Base-by-base conservation (phyloP, 345 rosid species). In the Cardamine resedifolia region DNA sequence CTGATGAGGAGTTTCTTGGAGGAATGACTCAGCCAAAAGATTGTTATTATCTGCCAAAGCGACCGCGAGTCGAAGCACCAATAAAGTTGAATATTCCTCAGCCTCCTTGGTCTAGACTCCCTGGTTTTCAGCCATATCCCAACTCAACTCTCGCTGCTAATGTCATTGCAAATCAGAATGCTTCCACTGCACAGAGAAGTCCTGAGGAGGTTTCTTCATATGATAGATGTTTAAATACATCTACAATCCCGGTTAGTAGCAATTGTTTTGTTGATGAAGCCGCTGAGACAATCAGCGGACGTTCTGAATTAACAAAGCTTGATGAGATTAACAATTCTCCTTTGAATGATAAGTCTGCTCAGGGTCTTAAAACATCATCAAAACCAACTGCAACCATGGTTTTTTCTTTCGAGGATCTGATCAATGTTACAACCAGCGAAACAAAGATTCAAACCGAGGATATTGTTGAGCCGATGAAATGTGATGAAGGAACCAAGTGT, bases 381-480 rank as follows among this genome's bases (percentile, higher is more conserved):
- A 45, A 33, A 59, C 14, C 15, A 49, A 52, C 20, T 5, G 24
- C 1, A 30, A 52, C 69, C 9, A 3, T 1, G 5, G 72, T 74
- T 74, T 15, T 1, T 38, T 38, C 36, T 48, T 48, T 49, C 12
- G 5, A 10, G 1, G 77, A 74, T 59, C 18, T 65, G 41, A 11
- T 6, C 7, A 30, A 3, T 4, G 14, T 36, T 36, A 3, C 10
- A 31, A 34, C 6, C 16, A 14, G 15, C 16, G 4, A 24, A 51
- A 24, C 11, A 48, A 48, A 3, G 18, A 15, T 24, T 53, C 36
- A 64, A 64, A 41, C 47, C 1, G 70, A 56, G 51, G 23, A 64
- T 8, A 20, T n/a, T 72, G 55, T 41, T 31, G 71, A 64, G 31
- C 44, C 43, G 16, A 58, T 47, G 52, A 58, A 47, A 66, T 57